phyloP scores from a whole-genome alignment of 352 stramenopile species.

The Phytophthora meadii region DNA sequence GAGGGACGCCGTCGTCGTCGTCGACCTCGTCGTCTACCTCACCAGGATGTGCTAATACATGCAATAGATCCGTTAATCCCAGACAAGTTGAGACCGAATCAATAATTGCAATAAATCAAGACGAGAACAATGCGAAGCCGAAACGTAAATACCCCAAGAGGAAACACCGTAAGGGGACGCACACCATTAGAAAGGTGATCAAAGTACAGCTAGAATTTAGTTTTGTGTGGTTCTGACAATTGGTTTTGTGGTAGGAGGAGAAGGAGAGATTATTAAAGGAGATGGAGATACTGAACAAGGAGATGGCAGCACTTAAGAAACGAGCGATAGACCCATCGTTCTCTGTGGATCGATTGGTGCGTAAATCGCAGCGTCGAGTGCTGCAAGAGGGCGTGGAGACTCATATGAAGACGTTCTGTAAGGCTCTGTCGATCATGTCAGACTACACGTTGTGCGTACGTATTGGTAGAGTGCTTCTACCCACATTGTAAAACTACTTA shows the following conservation, averaged over 20 bases:
- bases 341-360: slow-evolving; percentile 13
- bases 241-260: slow-evolving; percentile 34
- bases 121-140: not conserved
- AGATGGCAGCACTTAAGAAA: slow-evolving; percentile 42
- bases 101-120: not conserved
- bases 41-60: slow-evolving; percentile 10
- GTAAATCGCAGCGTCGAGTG: slow-evolving; percentile 17
- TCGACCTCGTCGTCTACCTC: slow-evolving; percentile 26
- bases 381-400: slow-evolving; percentile 23
- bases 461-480: not conserved
- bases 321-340: slow-evolving; percentile 20
- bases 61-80: not conserved
- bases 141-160: slow-evolving; percentile 36
- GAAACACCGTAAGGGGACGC: slow-evolving; percentile 42
- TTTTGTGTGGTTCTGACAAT: not conserved
- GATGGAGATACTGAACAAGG: slow-evolving; percentile 29
- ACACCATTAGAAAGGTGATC: slow-evolving; percentile 38
- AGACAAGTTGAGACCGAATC: not conserved
- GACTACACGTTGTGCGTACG: slow-evolving; percentile 42
- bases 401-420: slow-evolving; percentile 33
- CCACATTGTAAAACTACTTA: no score
- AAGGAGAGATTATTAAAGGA: slow-evolving; percentile 36
- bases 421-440: slow-evolving; percentile 34
- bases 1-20: slow-evolving; percentile 13
- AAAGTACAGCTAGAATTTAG: not conserved